These are phyloP conservation scores for Pythium chondricola DNA, from an alignment of 352 stramenopile species.

Conservation along the genomic window DNA sequence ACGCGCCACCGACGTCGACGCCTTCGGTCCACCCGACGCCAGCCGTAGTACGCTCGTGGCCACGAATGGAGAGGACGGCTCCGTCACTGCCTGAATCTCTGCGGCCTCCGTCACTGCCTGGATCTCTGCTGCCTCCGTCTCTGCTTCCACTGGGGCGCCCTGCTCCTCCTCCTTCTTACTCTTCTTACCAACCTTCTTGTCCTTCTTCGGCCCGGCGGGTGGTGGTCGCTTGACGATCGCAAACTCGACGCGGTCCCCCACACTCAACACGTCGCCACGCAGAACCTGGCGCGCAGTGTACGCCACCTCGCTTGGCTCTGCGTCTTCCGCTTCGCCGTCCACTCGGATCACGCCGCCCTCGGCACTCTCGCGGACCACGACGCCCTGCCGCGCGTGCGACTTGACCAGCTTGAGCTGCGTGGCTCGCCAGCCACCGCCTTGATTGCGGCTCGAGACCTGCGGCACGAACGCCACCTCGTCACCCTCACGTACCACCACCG, in stretches of 20 bases:
- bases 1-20: slow-evolving; percentile 1
- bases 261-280: slow-evolving; percentile 44
- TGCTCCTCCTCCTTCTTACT: slow-evolving; percentile 20
- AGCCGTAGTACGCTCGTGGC: slow-evolving; percentile 51
- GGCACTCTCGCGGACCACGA: slow-evolving; percentile 36
- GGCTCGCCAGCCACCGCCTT: slow-evolving; percentile 40
- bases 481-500: slow-evolving; percentile 54
- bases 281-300: slow-evolving; percentile 54
- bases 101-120: slow-evolving; percentile 10
- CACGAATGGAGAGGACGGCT: slow-evolving; percentile 4
- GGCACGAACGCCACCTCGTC: slow-evolving; percentile 69
- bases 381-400: slow-evolving; percentile 50
- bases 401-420: slow-evolving; percentile 45
- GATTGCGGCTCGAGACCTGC: slow-evolving; percentile 30
- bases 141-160: slow-evolving; percentile 11
- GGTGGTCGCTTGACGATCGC: slow-evolving; percentile 22
- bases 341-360: slow-evolving; percentile 48
- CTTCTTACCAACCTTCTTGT: background rate
- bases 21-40: slow-evolving; percentile 1
- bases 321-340: slow-evolving; percentile 26
- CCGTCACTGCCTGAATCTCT: background rate
- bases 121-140: slow-evolving; percentile 10
- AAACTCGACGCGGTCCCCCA: slow-evolving; percentile 76
- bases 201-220: background rate
- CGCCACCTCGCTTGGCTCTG: too few species aligned